Base-by-base conservation (phyloP, 108 stramenopile species). In the Skeletonema marinoi region DNA sequence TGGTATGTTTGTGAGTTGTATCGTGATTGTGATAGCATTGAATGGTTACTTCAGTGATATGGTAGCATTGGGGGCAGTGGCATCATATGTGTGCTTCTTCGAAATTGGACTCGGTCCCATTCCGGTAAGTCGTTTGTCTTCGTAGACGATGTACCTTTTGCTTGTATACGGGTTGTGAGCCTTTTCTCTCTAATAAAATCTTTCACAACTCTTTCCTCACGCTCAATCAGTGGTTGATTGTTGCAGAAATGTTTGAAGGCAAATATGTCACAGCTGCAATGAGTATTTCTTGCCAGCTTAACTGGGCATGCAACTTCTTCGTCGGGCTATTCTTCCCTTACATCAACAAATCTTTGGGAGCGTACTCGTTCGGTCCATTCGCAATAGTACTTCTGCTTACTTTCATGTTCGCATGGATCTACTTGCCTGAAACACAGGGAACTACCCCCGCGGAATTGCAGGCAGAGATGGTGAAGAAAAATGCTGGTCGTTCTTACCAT, bases 31-130 rank as follows among this genome's bases (percentile, higher is more conserved):
- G 16, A 21, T 88, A 16, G 80, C 91, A 10, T 74, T 95, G 54
- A 56, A 56, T n/a, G 93, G 89, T 6, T 66, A 83, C 66, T 83
- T 96, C 31, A 81, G 78, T 74, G 91, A 93, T 64, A 75, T 86
- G 32, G 70, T 89, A 2, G 87, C 95, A 29, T 76, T 99, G 70
- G 82, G 88, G 59, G 94, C 92, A 6, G 95, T 98, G 11, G 90
- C 90, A 61, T 60, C 77, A 4, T 98, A 92, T 73, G 98, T 99
- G 0, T 70, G 72, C 14, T 97, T 96, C 76, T 99, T 97, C 67
- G 99, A 97, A 80, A 92, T 99, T 75, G 99, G 99, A 10, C 73
- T 98, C 4, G 99, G 99, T 13, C 97, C 98, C 13, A 98, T 99
- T 58, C 97, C 99, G 66, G 78, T 79, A 36, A 72, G 78, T 68